Evolutionary conservation across 768 basidiomycete genomes (phyloP), one percentile per base, ranked within the genome.

Genomic region (Panaeolus cyanescens): DNA sequence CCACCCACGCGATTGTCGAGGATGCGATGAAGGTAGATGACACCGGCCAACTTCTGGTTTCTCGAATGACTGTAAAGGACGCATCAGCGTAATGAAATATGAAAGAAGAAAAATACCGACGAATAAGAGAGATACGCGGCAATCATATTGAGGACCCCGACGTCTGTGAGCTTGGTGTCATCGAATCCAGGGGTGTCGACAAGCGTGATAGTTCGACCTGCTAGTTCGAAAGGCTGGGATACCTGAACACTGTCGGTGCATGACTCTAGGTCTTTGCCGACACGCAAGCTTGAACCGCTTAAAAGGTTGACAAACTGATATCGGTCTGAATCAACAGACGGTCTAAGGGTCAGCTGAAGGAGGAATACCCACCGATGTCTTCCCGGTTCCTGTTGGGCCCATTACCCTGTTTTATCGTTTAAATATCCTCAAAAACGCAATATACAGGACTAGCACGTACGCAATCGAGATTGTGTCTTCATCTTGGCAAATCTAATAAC

Each of bases 161-260:
- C 75, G 56, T 85, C 84, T 50, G 76, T 80, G 54, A 73, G 75
- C 3, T 69, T 74, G 3, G 83, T 81, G 65, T 86, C 84, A 62
- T 85, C 85, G 59, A 86, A 87, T 5, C 86, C 86, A 0, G 86
- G 85, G 0, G 86, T 87, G 63, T 87, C 86, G 50, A 88, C 79
- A 17, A 88, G 67, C 0, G 72, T 79, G 33, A 86, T 74, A 15
- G 58, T 66, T 9, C 70, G 70, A 2, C 78, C 81, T 37, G 81
- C 78, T 10, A 84, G 66, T 25, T 71, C 63, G 65, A 86, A 83
- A 0, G 80, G 71, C 8, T 74, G 62, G 0, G 81, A 74, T 3
- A 77, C 70, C 57, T 80, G 75, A 1, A 87, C 79, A 9, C 72
- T 72, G 45, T 68, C 73, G 0, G 86, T 87, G 63, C 83, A 86